phyloP scores from a whole-genome alignment of 2,329 filamentous ascomycete genomes.

The Botrytis squamosa region DNA sequence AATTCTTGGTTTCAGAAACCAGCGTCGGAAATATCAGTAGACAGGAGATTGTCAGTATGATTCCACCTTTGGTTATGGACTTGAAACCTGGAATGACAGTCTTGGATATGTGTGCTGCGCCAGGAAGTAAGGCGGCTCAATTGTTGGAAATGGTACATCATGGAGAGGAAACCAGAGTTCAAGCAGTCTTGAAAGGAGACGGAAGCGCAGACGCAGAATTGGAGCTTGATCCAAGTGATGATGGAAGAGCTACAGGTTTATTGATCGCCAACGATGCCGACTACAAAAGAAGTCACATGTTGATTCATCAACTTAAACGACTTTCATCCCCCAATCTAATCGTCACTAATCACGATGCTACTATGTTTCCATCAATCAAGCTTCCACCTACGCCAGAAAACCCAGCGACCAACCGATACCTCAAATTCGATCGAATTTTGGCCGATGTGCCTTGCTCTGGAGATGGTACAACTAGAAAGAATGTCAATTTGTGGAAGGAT shows the following conservation, averaged over 20 bases:
- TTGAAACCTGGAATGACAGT: slow-evolving; percentile 88
- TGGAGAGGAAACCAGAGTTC: slow-evolving; percentile 85
- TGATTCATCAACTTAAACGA: slow-evolving; percentile 96
- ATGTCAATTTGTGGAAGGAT: slow-evolving; percentile 89
- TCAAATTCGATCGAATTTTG: slow-evolving; percentile 95
- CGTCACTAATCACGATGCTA: slow-evolving; percentile 97
- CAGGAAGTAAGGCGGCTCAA: slow-evolving; percentile 95
- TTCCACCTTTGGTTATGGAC: slow-evolving; percentile 90
- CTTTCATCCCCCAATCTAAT: slow-evolving; percentile 94
- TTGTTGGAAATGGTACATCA: slow-evolving; percentile 90
- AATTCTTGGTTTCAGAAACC: slow-evolving; percentile 96
- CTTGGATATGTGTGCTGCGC: slow-evolving; percentile 92
- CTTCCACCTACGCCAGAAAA: slow-evolving; percentile 63
- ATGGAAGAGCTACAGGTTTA: slow-evolving; percentile 85
- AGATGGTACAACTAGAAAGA: slow-evolving; percentile 92
- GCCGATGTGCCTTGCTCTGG: slow-evolving; percentile 97
- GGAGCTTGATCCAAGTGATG: slow-evolving; percentile 63
- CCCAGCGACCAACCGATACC: slow-evolving; percentile 62
- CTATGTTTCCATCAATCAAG: slow-evolving; percentile 88
- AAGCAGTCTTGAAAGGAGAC: slow-evolving; percentile 59
- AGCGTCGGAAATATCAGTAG: slow-evolving; percentile 96
- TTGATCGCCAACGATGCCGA: slow-evolving; percentile 95
- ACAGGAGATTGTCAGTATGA: slow-evolving; percentile 99
- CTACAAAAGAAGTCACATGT: slow-evolving; percentile 94
- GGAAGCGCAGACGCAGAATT: slow-evolving; percentile 43